Base-by-base conservation (phyloP, 495 filamentous ascomycete species). In the Niebla homalea region DNA sequence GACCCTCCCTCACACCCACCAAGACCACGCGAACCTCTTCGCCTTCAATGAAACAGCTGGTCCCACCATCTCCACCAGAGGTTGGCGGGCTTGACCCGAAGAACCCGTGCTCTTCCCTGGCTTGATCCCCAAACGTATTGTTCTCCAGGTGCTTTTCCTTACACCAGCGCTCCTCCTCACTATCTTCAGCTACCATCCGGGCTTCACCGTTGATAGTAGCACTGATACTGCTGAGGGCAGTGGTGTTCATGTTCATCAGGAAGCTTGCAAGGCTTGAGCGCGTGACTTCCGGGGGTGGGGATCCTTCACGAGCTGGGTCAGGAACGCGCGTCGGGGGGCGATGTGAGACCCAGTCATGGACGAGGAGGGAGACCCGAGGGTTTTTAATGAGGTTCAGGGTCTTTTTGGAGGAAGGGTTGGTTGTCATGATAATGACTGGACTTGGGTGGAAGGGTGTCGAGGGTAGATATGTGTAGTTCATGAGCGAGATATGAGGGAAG, bases 401-500 rank as follows among this genome's bases (percentile, higher is more conserved):
- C 68, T 96, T 96, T 56, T 85, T 86, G 46, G 86, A 89, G 37
- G 83, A 76, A 4, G 86, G 80, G 63, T 93, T 89, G 50, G 86
- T 89, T 42, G 89, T 95, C 88, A 95, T 94, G 66, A 95, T 81
- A 56, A 95, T 89, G 48, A 80, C 80, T 19, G 85, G 87, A 48
- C 74, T 69, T 29, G 75, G 59, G 32, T 78, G 75, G 67, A 80
- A 89, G 16, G 88, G 86, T 5, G 86, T 85, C 0, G 76, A 78
- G 16, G 89, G 84, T 47, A 98, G 85, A 70, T 94, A 98, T 60
- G 92, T 96, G 71, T 96, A 98, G 69, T 94, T 95, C 92, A 98
- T 98, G 56, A 98, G 80, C 22, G 87, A 90, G 62, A 97, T 85
- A 68, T 98, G 92, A 15, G 92, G 92, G 58, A 77, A 76, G 63